Evolutionary conservation across 2,329 filamentous ascomycete genomes (phyloP), one percentile per base, ranked within the genome.

Genomic region (Talaromyces marneffei): DNA sequence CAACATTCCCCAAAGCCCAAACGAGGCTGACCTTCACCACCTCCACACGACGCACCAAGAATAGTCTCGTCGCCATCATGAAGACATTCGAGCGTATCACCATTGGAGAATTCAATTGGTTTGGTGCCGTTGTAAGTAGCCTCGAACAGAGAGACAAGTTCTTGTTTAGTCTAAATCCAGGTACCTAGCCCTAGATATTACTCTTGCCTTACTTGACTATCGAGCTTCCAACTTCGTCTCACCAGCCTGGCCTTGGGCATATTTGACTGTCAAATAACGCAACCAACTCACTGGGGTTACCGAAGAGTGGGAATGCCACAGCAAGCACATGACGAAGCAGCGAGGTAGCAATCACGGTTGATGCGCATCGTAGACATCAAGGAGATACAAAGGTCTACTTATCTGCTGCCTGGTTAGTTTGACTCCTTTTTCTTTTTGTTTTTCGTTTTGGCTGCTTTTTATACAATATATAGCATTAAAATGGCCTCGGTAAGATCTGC

Each of bases 271-370:
- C 46, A 33, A 25, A 23, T 25, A 37, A 25, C 16, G 20, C 1
- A 27, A 18, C 9, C 12, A 4, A 63, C 68, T 64, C 23, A 69
- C 67, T 69, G 29, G 67, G 66, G 8, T 71, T 62, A 2, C 71
- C 70, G 40, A 75, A 76, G 3, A 76, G 64, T 5, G 73, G 73
- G 58, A 75, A 76, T 7, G 71, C 71, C 2, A 69, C 72, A 0
- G 72, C 73, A 10, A 70, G 61, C 2, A 60, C 29, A 50, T 73
- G 74, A 40, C 74, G 66, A 53, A 74, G 64, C 9, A 75, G 65
- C 14, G 69, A 70, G 46, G 72, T 73, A 1, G 73, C 74, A 0
- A 71, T 70, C 6, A 70, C 62, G 10, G 70, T 71, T 29, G 68
- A 71, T 2, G 72, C 4, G 69, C 65, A 3, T 70, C 70, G 56